Base-by-base conservation (phyloP, 441 rosid genomes). In the Syzygium syzygioides region DNA sequence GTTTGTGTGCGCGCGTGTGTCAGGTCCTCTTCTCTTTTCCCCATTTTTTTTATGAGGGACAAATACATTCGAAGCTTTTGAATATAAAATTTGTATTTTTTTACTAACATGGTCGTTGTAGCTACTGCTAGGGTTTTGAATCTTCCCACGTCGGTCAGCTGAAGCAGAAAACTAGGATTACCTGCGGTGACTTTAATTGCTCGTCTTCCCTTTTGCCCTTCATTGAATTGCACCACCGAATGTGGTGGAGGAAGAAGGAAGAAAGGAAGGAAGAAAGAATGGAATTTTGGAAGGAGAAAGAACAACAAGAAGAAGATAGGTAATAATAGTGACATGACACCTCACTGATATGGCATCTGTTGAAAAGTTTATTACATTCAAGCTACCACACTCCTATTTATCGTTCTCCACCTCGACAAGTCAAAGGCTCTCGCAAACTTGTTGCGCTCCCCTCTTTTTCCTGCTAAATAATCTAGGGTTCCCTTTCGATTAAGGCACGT, bases 141-240 rank as follows among this genome's bases (percentile, higher is more conserved):
- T 54, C 86, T 55, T 57, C 30, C 64, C 48, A 85, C 32, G 62
- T 5, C n/a, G 86, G 86, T 85, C 86, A 85, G 86, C 86, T 19
- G 14, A 71, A 85, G 64, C 86, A 55, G 86, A 85, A 85, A 85
- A 85, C 86, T 55, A 85, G 86, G 86, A 85, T 85, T 55, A 55
- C n/a, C 52, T 71, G 52, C 86, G 55, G 86, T 55, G 62, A 30
- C 64, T 85, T 71, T 85, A 85, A 85, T 85, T 55, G 86, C 48
- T 9, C 55, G 64, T 85, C 64, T 55, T 55, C 50, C n/a, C 55
- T 54, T n/a, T 85, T 55, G 62, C 64, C 62, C 64, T 71, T 20
- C 83, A 71, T 71, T 71, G 17, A 71, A 71, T 71, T 12, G 52
- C 52, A 20, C 83, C 68, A 71, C 52, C 83, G 83, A 71, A 37